A percentile compares a stretch with the other conserved stretches of the same genome.
These are phyloP conservation scores for Starmerella apis DNA, from an alignment of 805 yeast species.

Conservation along the genomic window DNA sequence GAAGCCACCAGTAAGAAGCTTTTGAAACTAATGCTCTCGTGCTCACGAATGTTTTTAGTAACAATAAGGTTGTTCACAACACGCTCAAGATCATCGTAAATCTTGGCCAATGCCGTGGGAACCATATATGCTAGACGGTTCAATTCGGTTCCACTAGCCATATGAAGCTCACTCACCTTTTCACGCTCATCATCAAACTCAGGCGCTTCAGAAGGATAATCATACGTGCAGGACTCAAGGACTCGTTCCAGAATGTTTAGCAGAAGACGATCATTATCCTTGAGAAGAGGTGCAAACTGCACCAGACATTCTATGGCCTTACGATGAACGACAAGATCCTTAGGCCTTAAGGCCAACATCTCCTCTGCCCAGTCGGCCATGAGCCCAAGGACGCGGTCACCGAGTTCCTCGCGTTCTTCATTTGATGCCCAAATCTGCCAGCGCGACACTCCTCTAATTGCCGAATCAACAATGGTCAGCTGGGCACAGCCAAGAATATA, in stretches of 20 bases:
- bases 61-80: constrained; percentile 65
- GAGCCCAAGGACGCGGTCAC: constrained; percentile 49
- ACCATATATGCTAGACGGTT: constrained; percentile 88
- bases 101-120: constrained; percentile 79
- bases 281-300: constrained; percentile 82
- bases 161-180: constrained; percentile 72
- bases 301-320: constrained; percentile 87
- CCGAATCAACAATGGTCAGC: constrained; percentile 75
- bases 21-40: constrained; percentile 88
- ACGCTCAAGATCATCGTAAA: constrained; percentile 69
- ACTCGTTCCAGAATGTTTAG: constrained; percentile 78
- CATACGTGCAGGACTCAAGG: constrained; percentile 73
- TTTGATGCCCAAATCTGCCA: constrained; percentile 89
- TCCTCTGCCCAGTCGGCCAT: constrained; percentile 49
- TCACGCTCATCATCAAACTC: constrained; percentile 61
- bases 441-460: constrained; percentile 82
- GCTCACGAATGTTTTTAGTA: constrained; percentile 64
- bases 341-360: constrained; percentile 59
- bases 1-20: constrained; percentile 87
- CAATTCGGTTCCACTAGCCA: constrained; percentile 88
- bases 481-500: constrained; percentile 70
- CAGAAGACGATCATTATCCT: constrained; percentile 61
- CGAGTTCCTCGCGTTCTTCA: constrained; percentile 42
- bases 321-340: constrained; percentile 70
- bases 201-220: constrained; percentile 53